Conservation (phyloP, 257 asterid species). For the Prunella vulgaris region DNA sequence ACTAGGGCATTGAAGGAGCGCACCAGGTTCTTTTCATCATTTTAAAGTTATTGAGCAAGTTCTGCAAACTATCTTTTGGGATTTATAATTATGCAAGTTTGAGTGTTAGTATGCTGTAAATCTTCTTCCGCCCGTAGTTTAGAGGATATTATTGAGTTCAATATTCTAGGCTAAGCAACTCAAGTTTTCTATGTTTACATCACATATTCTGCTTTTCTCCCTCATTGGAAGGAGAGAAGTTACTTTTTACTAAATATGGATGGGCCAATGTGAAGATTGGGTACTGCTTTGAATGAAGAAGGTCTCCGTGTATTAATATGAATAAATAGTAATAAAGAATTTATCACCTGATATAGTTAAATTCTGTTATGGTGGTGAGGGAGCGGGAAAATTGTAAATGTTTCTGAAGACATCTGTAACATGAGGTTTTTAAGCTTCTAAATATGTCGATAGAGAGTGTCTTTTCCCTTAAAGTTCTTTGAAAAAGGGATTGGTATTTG, state of each 20-base stretch:
- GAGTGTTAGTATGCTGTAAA: slow-evolving; percentile 15
- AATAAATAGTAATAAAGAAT: too few relatives aligned
- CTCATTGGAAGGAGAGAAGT: not conserved
- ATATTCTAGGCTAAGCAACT: slow-evolving; percentile 5
- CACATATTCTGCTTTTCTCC: not conserved
- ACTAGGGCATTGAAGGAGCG: slow-evolving; percentile 79
- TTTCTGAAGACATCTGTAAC: not conserved
- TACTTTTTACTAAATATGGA: not conserved
- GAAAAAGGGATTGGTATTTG: not conserved
- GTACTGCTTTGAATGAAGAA: not conserved
- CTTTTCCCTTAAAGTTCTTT: not conserved
- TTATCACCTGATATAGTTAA: not conserved
- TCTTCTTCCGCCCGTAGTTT: not conserved
- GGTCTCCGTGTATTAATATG: not conserved
- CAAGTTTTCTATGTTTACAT: not conserved
- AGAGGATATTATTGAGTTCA: not conserved
- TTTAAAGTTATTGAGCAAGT: slow-evolving; percentile 6
- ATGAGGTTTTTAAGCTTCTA: not conserved
- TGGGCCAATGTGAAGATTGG: not conserved
- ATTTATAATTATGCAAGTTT: slow-evolving; percentile 3
- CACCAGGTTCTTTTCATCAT: slow-evolving; percentile 51
- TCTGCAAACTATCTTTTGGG: slow-evolving; percentile 4
- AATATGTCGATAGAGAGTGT: not conserved
- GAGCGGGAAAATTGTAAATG: not conserved
- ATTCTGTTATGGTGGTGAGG: slow-evolving; percentile 3